Percentiles rank a stretch among this genome's conserved stretches.
phyloP scores from a whole-genome alignment of 257 asterid species.

The Handroanthus guayacan region DNA sequence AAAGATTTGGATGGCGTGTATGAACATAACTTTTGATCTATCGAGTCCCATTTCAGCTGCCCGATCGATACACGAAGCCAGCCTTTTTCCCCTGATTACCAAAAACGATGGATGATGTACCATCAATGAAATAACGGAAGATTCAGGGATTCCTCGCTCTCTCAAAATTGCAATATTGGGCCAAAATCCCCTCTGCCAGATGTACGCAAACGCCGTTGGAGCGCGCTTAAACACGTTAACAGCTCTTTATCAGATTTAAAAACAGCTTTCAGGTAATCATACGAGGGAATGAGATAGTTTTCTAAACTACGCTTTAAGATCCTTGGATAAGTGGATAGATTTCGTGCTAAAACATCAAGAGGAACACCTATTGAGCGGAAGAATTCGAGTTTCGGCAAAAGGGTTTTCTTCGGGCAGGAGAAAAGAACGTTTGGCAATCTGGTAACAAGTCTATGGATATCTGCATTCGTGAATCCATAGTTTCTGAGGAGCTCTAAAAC shows the following conservation, averaged over 20 bases:
- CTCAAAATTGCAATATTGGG: slow-evolving; percentile 15
- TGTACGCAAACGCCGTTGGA: background rate
- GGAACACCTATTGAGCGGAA: slow-evolving; percentile 37
- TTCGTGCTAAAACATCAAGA: background rate
- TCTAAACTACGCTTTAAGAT: slow-evolving; percentile 29
- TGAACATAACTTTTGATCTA: background rate
- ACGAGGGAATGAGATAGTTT: slow-evolving; percentile 30
- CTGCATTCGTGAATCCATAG: slow-evolving; percentile 31
- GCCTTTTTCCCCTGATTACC: background rate
- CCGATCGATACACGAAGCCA: background rate
- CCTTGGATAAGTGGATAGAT: background rate
- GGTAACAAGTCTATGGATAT: slow-evolving; percentile 26
- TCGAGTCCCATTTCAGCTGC: slow-evolving; percentile 39
- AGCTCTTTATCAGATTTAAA: slow-evolving; percentile 17
- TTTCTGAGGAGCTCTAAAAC: slow-evolving; percentile 31
- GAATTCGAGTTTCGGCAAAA: slow-evolving; percentile 44
- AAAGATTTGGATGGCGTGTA: slow-evolving; percentile 25
- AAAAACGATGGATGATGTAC: background rate
- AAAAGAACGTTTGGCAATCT: slow-evolving; percentile 9
- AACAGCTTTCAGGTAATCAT: slow-evolving; percentile 24
- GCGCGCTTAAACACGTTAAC: background rate
- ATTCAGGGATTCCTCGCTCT: slow-evolving; percentile 5
- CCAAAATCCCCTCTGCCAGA: background rate
- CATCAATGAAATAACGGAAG: slow-evolving; percentile 4
- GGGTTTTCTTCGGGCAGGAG: slow-evolving; percentile 19